Evolutionary conservation across 768 basidiomycete species (phyloP).

Genomic region (Aureoboletus auriporus): DNA sequence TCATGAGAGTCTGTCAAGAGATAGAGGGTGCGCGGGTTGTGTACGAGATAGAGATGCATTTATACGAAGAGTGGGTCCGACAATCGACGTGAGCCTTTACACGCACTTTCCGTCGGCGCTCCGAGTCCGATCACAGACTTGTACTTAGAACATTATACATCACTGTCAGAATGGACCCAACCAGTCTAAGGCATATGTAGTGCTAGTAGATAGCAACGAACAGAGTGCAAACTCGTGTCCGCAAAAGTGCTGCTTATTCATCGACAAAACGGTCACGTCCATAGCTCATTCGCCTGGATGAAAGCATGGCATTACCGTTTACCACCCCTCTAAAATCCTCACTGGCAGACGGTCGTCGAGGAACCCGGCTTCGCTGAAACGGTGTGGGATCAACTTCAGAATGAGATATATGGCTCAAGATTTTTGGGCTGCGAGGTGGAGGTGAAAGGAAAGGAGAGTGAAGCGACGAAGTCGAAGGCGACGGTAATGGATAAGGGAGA

Average conservation of each 20-base stretch:
- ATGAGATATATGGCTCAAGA: conserved; percentile 21
- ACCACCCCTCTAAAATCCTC: conserved; percentile 3
- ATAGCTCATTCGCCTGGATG: conserved; percentile 15
- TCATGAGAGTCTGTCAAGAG: conserved; percentile 69
- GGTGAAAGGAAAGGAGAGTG: conserved; percentile 27
- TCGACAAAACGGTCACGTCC: conserved; percentile 5
- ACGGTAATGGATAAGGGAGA: conserved; percentile 19
- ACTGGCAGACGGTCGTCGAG: conserved; percentile 28
- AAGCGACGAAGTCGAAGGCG: conserved; percentile 22
- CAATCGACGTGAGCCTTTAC: too few species aligned
- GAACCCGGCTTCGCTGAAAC: conserved; percentile 36
- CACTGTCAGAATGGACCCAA: too few species aligned
- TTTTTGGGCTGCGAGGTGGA: conserved; percentile 24
- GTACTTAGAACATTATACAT: too few species aligned
- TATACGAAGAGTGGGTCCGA: neutral
- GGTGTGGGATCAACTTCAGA: conserved; percentile 29
- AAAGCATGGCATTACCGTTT: conserved; percentile 20
- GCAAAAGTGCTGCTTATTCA: conserved; percentile 7
- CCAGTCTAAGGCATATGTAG: too few species aligned
- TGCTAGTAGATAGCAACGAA: too few species aligned
- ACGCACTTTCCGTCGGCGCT: too few species aligned
- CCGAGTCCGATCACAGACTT: too few species aligned
- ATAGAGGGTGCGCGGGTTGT: conserved; percentile 65
- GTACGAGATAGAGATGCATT: conserved; percentile 76
- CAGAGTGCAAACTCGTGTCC: neutral